Percentiles rank a stretch among this genome's conserved stretches.
Evolutionary conservation across 345 rosid genomes (phyloP).

Genomic region (Lepidium didymum): DNA sequence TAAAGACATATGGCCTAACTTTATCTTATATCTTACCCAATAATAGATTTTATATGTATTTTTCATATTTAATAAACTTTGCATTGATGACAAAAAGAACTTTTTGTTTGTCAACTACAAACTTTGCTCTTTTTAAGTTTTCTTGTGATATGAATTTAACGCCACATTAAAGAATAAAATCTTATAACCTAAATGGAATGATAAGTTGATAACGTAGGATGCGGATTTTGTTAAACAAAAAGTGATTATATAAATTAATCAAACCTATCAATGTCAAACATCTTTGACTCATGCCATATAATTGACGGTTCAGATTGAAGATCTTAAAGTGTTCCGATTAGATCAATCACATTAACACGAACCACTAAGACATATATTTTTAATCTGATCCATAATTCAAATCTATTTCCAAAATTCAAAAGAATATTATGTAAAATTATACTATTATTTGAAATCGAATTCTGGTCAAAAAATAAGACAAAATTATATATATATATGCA

Average conservation of each 20-base stretch:
- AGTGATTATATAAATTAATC: neutral
- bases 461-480: no score
- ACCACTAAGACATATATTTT: no score
- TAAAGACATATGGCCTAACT: conserved; percentile 1
- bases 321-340: neutral
- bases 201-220: neutral
- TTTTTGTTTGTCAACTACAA: neutral
- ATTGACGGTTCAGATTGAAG: neutral
- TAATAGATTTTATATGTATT: neutral
- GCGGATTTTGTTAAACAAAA: neutral
- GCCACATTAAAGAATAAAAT: neutral
- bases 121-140: neutral
- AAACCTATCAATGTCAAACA: neutral
- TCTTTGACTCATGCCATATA: neutral
- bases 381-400: no score
- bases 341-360: neutral
- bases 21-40: neutral
- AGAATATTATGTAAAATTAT: no score
- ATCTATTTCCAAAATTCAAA: no score
- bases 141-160: neutral
- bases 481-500: no score
- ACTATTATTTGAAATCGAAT: no score
- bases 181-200: neutral
- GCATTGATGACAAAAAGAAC: neutral
- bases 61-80: neutral